Conservation (phyloP, 495 filamentous ascomycete species). For the Choiromyces venosus region DNA sequence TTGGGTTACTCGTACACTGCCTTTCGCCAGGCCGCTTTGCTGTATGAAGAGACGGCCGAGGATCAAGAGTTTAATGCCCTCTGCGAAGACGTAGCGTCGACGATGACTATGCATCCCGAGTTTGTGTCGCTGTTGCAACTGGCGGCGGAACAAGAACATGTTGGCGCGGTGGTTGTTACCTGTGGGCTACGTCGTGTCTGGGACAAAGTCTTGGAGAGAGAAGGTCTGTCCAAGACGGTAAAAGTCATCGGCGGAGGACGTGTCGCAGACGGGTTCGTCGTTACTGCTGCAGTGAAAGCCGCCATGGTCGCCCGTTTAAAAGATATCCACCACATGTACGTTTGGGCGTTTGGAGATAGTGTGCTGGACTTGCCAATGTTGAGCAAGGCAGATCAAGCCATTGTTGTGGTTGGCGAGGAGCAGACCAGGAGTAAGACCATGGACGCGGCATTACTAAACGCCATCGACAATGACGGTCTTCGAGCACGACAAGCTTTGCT, state of each 20-base stretch:
- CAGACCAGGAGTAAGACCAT: slow-evolving; percentile 53
- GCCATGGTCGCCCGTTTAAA: slow-evolving; percentile 48
- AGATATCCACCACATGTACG: slow-evolving; percentile 33
- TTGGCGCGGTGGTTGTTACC: slow-evolving; percentile 54
- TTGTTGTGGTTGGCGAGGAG: slow-evolving; percentile 56
- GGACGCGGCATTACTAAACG: slow-evolving; percentile 48
- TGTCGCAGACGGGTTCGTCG: slow-evolving; percentile 49
- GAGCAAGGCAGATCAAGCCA: slow-evolving; percentile 50
- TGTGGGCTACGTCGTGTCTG: slow-evolving; percentile 56
- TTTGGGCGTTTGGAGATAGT: slow-evolving; percentile 50
- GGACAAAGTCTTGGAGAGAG: slow-evolving; percentile 52
- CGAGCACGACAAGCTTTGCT: slow-evolving; percentile 50
- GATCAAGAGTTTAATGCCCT: slow-evolving; percentile 48
- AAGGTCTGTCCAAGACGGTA: slow-evolving; percentile 48
- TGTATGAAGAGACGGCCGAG: slow-evolving; percentile 51
- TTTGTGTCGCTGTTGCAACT: slow-evolving; percentile 48
- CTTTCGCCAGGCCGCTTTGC: slow-evolving; percentile 54
- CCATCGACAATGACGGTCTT: slow-evolving; percentile 48
- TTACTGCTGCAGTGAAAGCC: slow-evolving; percentile 53
- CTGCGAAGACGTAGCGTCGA: slow-evolving; percentile 49
- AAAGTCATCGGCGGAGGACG: slow-evolving; percentile 56
- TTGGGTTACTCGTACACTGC: slow-evolving; percentile 54
- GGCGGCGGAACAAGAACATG: slow-evolving; percentile 43
- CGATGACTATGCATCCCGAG: slow-evolving; percentile 50
- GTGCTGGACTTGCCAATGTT: slow-evolving; percentile 54